Evolutionary conservation across 495 filamentous ascomycete species (phyloP).

Genomic region (Hypomontagnella submonticulosa): DNA sequence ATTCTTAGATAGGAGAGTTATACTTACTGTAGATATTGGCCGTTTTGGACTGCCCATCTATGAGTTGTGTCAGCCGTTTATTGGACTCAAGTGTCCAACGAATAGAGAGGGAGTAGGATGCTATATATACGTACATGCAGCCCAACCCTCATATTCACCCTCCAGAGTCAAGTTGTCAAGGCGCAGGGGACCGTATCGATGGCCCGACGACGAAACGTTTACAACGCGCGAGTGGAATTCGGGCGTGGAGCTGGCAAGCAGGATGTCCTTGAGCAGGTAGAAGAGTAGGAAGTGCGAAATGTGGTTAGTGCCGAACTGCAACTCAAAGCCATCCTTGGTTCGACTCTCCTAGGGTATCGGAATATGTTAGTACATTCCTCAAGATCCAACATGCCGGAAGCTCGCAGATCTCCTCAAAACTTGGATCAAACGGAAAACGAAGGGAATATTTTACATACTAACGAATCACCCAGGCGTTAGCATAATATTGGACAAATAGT

Average conservation of each 20-base stretch:
- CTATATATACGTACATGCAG: slow-evolving; percentile 42
- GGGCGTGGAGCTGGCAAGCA: slow-evolving; percentile 52
- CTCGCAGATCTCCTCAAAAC: no score
- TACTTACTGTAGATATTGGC: slow-evolving; percentile 56
- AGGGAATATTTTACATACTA: no score
- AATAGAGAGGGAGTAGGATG: slow-evolving; percentile 11
- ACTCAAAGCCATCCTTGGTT: slow-evolving; percentile 61
- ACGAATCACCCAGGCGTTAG: no score
- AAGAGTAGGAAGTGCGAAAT: slow-evolving; percentile 66
- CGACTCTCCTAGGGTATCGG: slow-evolving; percentile 28
- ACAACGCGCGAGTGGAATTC: slow-evolving; percentile 49
- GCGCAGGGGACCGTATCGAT: slow-evolving; percentile 51
- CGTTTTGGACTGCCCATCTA: slow-evolving; percentile 64
- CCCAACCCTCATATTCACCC: slow-evolving; percentile 40
- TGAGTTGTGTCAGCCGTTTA: slow-evolving; percentile 15
- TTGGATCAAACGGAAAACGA: no score
- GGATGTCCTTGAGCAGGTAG: slow-evolving; percentile 56
- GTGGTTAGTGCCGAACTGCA: slow-evolving; percentile 64
- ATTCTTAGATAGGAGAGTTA: not conserved
- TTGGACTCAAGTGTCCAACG: not conserved
- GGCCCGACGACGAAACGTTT: slow-evolving; percentile 51
- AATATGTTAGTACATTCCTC: no score
- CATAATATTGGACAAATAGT: no score
- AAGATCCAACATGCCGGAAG: no score
- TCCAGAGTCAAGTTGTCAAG: slow-evolving; percentile 60